phyloP scores from a whole-genome alignment of 768 basidiomycete genomes.

The Phaeotremella skinneri region DNA sequence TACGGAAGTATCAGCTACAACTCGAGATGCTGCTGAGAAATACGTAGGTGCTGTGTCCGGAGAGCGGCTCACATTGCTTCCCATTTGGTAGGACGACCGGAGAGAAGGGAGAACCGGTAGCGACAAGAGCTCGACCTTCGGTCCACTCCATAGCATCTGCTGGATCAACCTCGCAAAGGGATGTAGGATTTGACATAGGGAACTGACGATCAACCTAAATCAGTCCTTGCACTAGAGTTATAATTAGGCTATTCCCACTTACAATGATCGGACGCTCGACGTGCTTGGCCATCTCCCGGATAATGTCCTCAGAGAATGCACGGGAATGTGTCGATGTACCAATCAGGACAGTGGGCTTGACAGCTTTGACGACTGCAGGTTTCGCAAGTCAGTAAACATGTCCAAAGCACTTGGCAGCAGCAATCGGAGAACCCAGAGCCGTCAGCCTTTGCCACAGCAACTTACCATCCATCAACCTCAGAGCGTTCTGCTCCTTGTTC shows the following conservation, averaged over 20 bases:
- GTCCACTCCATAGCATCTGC: constrained; percentile 61
- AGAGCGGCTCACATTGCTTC: constrained; percentile 57
- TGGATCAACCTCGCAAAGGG: constrained; percentile 61
- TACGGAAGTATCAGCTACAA: not conserved
- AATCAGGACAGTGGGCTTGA: constrained; percentile 80
- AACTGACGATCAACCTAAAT: constrained; percentile 27
- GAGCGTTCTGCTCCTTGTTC: constrained; percentile 39
- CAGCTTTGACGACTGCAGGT: constrained; percentile 65
- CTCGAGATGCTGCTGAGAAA: not conserved
- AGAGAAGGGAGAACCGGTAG: constrained; percentile 81
- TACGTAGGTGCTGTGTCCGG: not conserved
- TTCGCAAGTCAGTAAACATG: constrained; percentile 48
- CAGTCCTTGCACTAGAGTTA: not conserved
- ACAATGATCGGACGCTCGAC: constrained; percentile 71
- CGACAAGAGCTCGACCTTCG: constrained; percentile 70
- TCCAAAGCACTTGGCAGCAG: constrained; percentile 22
- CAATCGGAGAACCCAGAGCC: no score
- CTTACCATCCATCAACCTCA: constrained; percentile 56
- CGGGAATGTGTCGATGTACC: constrained; percentile 76
- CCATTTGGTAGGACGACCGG: constrained; percentile 65
- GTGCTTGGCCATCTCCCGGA: constrained; percentile 59
- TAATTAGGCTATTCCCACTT: constrained; percentile 12
- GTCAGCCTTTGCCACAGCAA: constrained; percentile 55
- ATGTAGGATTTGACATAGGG: constrained; percentile 73
- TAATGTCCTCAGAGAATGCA: constrained; percentile 56